Base-by-base conservation (phyloP, 2,329 filamentous ascomycete genomes). In the Paecilomyces formosus region DNA sequence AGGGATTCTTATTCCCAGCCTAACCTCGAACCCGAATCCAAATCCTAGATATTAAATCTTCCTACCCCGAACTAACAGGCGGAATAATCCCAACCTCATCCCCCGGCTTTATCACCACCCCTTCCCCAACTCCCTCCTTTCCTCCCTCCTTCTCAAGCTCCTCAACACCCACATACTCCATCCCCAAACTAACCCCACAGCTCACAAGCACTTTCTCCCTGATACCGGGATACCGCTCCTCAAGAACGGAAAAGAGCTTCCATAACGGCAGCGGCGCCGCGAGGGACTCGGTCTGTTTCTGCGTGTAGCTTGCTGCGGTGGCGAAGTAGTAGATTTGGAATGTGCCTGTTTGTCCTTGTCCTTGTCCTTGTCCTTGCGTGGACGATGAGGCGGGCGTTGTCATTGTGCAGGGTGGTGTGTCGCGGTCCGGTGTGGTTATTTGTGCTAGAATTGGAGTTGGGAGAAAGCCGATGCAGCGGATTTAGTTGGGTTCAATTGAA, bases 251-350 rank as follows among this genome's bases (percentile, higher is more conserved):
- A 60, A 76, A 78, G 8, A 79, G 65, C 4, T 60, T 55, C 6
- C 66, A 61, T 2, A 79, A 64, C 3, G 74, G 72, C 2, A 75
- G 66, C 2, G 77, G 77, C 1, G 76, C 77, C 3, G 74, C 70
- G 11, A 79, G 68, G 1, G 59, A 61, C 45, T 79, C 75, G 33
- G 74, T 73, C 28, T 70, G 63, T 66, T 74, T 75, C 49, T 67
- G 62, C 2, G 76, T 76, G 64, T 72, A 78, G 53, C 70, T 66
- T 45, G 74, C 72, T 18, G 77, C 76, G 54, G 70, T 68, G 57
- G 77, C 73, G 65, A 79, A 79, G 65, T 79, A 78, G 66, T 76
- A 72, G 64, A 79, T 75, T 61, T 74, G 73, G 61, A 78, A 78
- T 59, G 68, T 68, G 45, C 58, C 55, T 18, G 49, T 53, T 57